Evolutionary conservation across 2,329 filamentous ascomycete species (phyloP).

Genomic region (Epichloe baconii): DNA sequence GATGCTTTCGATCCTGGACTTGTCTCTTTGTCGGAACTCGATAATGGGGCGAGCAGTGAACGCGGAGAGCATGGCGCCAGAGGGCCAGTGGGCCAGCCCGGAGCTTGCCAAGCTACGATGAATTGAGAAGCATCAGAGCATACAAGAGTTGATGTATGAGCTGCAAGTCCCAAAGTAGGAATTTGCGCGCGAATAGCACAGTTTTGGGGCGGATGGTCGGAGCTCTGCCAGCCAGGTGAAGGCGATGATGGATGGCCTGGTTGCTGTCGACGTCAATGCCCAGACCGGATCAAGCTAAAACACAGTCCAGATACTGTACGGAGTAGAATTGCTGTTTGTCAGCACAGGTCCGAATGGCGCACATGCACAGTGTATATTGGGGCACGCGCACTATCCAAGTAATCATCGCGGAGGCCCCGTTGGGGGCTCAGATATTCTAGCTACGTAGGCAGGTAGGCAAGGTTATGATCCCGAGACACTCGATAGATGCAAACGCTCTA

Average conservation of each 20-base stretch:
- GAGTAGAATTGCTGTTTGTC: not conserved
- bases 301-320: not conserved
- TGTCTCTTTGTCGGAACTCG: slow-evolving; percentile 91
- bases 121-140: slow-evolving; percentile 10
- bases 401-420: not conserved
- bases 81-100: slow-evolving; percentile 29
- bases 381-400: not conserved
- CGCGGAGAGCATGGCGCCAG: slow-evolving; percentile 75
- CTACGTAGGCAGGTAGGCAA: not conserved
- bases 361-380: not conserved
- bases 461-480: too few relatives aligned
- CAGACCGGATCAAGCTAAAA: not conserved
- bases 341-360: too few relatives aligned
- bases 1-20: slow-evolving; percentile 93
- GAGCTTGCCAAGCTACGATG: slow-evolving; percentile 18
- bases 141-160: not conserved
- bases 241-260: not conserved
- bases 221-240: not conserved
- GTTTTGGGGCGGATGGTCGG: not conserved
- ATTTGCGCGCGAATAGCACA: not conserved
- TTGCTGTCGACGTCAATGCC: not conserved
- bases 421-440: not conserved
- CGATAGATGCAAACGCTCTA: too few relatives aligned
- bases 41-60: slow-evolving; percentile 94
- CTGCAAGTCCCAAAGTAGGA: not conserved